Evolutionary conservation across 306 rosid species (phyloP).

Genomic region (Notholithocarpus densiflorus): DNA sequence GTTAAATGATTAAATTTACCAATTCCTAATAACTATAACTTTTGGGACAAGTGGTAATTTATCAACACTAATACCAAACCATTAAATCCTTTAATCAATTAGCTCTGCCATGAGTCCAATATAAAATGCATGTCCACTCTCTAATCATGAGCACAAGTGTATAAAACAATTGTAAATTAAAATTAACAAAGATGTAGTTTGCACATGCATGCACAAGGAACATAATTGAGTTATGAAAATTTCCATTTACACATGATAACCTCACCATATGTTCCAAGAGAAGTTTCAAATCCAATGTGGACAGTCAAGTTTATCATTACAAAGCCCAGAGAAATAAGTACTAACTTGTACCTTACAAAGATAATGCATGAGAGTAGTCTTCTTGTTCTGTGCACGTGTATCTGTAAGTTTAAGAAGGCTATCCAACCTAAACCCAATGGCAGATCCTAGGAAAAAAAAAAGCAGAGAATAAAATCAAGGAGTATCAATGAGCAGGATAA

Average conservation of each 20-base stretch:
- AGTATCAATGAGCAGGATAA: not conserved
- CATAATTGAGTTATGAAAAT: not conserved
- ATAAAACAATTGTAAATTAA: not conserved
- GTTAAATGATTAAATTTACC: no score
- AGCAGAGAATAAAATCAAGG: not conserved
- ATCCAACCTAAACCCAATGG: slow-evolving; percentile 82
- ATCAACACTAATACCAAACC: not conserved
- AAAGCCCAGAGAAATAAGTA: slow-evolving; percentile 3
- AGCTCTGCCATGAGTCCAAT: not conserved
- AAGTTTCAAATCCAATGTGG: not conserved
- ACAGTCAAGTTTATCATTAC: not conserved
- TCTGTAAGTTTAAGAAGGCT: slow-evolving; percentile 88
- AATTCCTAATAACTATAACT: no score
- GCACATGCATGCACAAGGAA: not conserved
- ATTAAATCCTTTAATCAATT: not conserved
- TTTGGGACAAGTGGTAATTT: no score
- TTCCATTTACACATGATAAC: not conserved
- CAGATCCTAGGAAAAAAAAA: slow-evolving; percentile 52
- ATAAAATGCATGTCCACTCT: no score
- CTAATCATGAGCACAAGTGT: no score
- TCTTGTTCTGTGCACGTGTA: slow-evolving; percentile 76
- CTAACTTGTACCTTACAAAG: slow-evolving; percentile 71
- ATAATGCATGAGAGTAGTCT: slow-evolving; percentile 90
- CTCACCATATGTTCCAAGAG: not conserved
- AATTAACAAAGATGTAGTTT: not conserved